phyloP scores from a whole-genome alignment of 805 yeast genomes.

The Candida germanica region DNA sequence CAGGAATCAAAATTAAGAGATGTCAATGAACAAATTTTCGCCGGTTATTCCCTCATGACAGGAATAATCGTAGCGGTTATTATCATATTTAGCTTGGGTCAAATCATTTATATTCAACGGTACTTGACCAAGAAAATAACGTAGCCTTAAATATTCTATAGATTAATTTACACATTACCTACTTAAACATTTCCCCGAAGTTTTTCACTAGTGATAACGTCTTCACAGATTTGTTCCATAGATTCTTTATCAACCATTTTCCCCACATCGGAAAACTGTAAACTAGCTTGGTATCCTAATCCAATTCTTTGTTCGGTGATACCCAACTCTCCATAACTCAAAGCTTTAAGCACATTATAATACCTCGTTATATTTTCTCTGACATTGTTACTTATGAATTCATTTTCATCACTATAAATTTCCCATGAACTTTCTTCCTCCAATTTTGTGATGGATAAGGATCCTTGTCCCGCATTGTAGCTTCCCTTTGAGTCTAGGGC shows the following conservation, averaged over 20 bases:
- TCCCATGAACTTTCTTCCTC: conserved; percentile 95
- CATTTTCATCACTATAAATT: conserved; percentile 88
- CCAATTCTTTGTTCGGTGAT: conserved; percentile 78
- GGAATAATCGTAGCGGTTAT: conserved; percentile 25
- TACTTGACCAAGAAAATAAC: conserved; percentile 11
- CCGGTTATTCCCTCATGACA: conserved; percentile 30
- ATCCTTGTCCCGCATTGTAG: conserved; percentile 56
- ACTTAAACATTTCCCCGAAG: conserved; percentile 70
- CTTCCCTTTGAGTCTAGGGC: conserved; percentile 32
- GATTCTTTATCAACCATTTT: conserved; percentile 66
- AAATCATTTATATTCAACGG: conserved; percentile 27
- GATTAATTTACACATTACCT: no score
- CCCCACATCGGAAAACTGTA: conserved; percentile 70
- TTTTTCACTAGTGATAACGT: conserved; percentile 66
- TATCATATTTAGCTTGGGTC: conserved; percentile 27
- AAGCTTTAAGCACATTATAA: conserved; percentile 75
- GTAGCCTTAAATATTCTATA: conserved; percentile 6
- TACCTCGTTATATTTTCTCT: conserved; percentile 81
- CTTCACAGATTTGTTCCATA: conserved; percentile 71
- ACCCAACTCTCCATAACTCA: conserved; percentile 83
- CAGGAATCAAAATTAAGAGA: conserved; percentile 35
- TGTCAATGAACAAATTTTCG: conserved; percentile 36
- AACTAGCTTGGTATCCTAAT: conserved; percentile 85
- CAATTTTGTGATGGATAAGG: conserved; percentile 73
- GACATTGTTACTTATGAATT: conserved; percentile 56